Percentiles rank a stretch among this genome's conserved stretches.
These are phyloP conservation scores for Fusarium temperatum DNA, from an alignment of 2,329 filamentous ascomycete species.

Conservation along the genomic window DNA sequence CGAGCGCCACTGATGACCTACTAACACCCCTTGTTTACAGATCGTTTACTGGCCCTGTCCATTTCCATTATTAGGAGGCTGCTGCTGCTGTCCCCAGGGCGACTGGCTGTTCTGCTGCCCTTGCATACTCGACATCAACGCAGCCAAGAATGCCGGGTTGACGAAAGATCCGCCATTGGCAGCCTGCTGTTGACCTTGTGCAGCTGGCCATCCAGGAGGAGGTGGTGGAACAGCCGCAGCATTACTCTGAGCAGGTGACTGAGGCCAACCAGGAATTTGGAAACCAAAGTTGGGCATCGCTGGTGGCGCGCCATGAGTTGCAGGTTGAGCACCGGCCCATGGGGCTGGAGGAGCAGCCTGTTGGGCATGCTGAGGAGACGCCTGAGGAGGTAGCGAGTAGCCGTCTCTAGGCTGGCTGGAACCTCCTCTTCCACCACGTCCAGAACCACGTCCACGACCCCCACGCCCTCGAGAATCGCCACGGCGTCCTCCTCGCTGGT, in stretches of 20 bases:
- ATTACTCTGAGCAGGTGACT: conserved; percentile 37
- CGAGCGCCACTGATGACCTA: conserved; percentile 28
- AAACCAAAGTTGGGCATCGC: conserved; percentile 52
- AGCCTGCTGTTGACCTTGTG: conserved; percentile 44
- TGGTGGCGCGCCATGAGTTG: conserved; percentile 32
- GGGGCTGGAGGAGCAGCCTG: conserved; percentile 37
- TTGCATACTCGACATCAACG: conserved; percentile 57
- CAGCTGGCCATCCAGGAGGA: conserved; percentile 48
- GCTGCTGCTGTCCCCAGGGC: conserved; percentile 42
- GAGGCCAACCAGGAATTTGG: conserved; percentile 56
- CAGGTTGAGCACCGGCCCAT: conserved; percentile 26
- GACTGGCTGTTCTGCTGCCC: conserved; percentile 45
- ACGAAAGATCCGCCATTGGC: conserved; percentile 57
- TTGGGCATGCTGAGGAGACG: conserved; percentile 45
- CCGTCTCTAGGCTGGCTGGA: conserved; percentile 48
- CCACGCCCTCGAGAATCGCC: conserved; percentile 58
- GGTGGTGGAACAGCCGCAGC: conserved; percentile 53
- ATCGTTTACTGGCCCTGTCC: conserved; percentile 39
- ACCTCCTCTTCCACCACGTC: conserved; percentile 52
- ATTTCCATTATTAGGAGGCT: conserved; percentile 41
- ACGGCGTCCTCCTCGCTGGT: conserved; percentile 54
- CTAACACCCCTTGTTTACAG: background rate
- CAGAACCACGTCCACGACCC: conserved; percentile 53
- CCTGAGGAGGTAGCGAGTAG: conserved; percentile 53
- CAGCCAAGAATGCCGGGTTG: conserved; percentile 67